Conservation (phyloP, 257 asterid species). For the Eustoma russellianum region DNA sequence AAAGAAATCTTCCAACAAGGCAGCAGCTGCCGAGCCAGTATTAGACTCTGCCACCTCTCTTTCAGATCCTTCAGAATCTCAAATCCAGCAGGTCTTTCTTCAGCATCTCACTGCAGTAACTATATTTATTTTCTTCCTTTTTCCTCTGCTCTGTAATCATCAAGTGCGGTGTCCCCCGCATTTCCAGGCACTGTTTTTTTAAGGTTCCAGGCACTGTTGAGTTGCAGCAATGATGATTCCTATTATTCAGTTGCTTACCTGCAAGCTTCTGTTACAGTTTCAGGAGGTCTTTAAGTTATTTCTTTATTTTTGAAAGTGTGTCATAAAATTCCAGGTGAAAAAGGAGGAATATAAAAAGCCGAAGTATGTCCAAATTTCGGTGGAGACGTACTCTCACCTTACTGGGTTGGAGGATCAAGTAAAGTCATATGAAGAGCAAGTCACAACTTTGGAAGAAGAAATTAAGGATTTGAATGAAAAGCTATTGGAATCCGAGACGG, state of each 20-base stretch:
- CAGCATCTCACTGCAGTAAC: not conserved
- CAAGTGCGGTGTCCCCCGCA: too few species aligned
- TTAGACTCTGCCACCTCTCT: slow-evolving; percentile 33
- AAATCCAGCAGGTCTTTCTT: slow-evolving; percentile 44
- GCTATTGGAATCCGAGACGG: slow-evolving; percentile 60
- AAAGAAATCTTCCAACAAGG: slow-evolving; percentile 86
- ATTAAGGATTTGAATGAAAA: slow-evolving; percentile 67
- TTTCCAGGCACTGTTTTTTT: too few species aligned
- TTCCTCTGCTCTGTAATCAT: too few species aligned
- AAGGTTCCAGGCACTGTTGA: too few species aligned
- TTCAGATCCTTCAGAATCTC: slow-evolving; percentile 36
- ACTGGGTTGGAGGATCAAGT: slow-evolving; percentile 89
- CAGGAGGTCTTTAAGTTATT: not conserved
- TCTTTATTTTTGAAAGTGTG: not conserved
- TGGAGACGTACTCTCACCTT: slow-evolving; percentile 88
- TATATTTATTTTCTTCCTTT: not conserved
- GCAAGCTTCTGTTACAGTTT: too few species aligned
- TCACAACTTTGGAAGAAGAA: slow-evolving; percentile 58
- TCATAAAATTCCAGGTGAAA: slow-evolving; percentile 33
- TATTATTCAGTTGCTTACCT: not conserved
- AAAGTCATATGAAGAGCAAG: slow-evolving; percentile 52
- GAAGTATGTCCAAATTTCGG: slow-evolving; percentile 86
- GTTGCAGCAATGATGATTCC: not conserved
- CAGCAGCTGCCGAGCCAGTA: slow-evolving; percentile 27
- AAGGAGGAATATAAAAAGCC: slow-evolving; percentile 63